These are phyloP conservation scores for Didymella exigua DNA, from an alignment of 2,329 filamentous ascomycete genomes.

Conservation along the genomic window DNA sequence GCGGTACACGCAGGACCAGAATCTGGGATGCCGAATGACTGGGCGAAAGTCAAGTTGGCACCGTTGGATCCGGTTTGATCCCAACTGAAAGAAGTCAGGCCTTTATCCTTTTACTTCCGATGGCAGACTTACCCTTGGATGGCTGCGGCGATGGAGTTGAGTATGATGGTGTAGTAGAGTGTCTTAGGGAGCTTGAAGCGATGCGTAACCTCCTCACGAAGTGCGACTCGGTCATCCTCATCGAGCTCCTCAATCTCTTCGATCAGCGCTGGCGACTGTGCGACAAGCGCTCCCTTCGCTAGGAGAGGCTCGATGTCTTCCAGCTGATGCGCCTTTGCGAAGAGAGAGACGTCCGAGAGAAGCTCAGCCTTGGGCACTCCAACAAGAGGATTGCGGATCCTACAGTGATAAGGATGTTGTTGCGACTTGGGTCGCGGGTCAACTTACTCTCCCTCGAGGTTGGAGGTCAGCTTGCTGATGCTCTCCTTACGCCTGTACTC, in stretches of 20 bases:
- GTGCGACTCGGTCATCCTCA: conserved; percentile 63
- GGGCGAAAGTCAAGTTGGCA: conserved; percentile 66
- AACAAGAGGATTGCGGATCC: conserved; percentile 63
- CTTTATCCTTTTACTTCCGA: conserved; percentile 54
- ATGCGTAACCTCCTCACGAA: conserved; percentile 67
- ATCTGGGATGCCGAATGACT: conserved; percentile 39
- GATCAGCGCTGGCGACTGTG: conserved; percentile 69
- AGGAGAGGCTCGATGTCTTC: conserved; percentile 63
- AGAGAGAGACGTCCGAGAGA: conserved; percentile 63
- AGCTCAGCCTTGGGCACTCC: conserved; percentile 61
- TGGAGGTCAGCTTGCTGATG: conserved; percentile 34
- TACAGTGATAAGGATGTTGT: conserved; percentile 31
- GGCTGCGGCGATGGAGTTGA: conserved; percentile 72
- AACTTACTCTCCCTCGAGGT: conserved; percentile 43
- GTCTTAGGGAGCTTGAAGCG: conserved; percentile 64
- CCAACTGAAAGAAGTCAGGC: conserved; percentile 58
- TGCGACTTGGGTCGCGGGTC: conserved; percentile 5
- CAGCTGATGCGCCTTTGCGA: conserved; percentile 65
- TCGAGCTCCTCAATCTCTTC: conserved; percentile 67
- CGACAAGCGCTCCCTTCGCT: conserved; percentile 66
- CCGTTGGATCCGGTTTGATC: conserved; percentile 61
- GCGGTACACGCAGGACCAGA: conserved; percentile 27
- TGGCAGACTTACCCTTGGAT: conserved; percentile 54
- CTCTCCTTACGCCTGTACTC: conserved; percentile 33
- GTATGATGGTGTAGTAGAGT: conserved; percentile 69